Evolutionary conservation across 1,284 basidiomycete genomes (phyloP), one percentile per base, ranked within the genome.

Genomic region (Tylopilus orsonianus): DNA sequence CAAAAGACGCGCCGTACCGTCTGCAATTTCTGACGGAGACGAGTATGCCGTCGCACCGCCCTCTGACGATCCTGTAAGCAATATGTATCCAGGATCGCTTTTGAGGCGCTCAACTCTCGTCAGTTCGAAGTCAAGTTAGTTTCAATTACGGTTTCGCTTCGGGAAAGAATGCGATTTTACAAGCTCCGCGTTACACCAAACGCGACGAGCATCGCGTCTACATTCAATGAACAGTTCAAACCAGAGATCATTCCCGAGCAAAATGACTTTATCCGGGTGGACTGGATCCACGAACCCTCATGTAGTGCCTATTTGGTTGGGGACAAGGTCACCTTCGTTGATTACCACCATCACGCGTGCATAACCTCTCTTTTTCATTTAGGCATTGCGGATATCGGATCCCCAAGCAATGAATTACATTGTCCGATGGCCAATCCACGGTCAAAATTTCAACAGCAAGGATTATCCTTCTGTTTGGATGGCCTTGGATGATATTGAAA

Each of bases 141-240:
- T 2, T 80, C 85, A 14, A 82, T 93, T 26, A 77, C 82, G 9
- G 73, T 81, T 20, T 92, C 90, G 14, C 74, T 95, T 30, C 80
- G 87, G 18, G 85, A 90, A 48, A 73, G 90, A 46, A 92, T 96
- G 87, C 78, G 86, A n/a, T 87, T 88, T 60, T 91, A 92, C 69
- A 93, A 94, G 66, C 74, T 94, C 38, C 79, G 85, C 1, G 86
- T 90, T 2, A 86, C 87, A 2, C 82, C 85, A 9, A 87, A 90
- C 56, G 85, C 86, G 8, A 78, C 77, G 16, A 78, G 76, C 33
- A 87, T 90, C 42, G 85, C 85, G 0, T 79, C 81, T 2, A 81
- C 83, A 5, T 92, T 91, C 63, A 90, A 89, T 56, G 83, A 80
- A 49, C 79, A 83, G 52, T 84, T 87, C 64, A 79, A 81, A 60